Evolutionary conservation across 1,139 yeast species (phyloP).

Genomic region (Suhomyces anneliseae): DNA sequence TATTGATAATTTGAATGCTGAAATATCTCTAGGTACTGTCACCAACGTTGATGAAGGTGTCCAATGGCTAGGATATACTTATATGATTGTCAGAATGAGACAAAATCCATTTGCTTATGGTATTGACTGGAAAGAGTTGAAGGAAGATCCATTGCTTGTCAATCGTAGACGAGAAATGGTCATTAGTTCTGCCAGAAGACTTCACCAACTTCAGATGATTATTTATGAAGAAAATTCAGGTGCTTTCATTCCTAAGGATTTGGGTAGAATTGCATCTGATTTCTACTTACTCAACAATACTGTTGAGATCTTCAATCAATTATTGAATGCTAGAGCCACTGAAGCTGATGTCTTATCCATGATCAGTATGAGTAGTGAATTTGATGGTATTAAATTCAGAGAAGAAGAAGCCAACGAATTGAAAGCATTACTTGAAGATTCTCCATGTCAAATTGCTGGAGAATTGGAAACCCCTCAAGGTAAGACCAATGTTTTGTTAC

Average conservation of each 20-base stretch:
- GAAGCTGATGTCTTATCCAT: constrained; percentile 91
- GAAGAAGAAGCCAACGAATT: constrained; percentile 85
- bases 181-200: constrained; percentile 72
- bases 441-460: constrained; percentile 84
- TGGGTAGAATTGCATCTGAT: constrained; percentile 94
- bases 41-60: constrained; percentile 94
- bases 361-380: constrained; percentile 91
- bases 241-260: constrained; percentile 78
- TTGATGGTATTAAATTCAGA: constrained; percentile 84
- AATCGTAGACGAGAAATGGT: constrained; percentile 76
- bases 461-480: constrained; percentile 75
- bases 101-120: constrained; percentile 94
- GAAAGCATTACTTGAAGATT: constrained; percentile 57
- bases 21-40: constrained; percentile 91
- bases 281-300: constrained; percentile 84
- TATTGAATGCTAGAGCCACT: constrained; percentile 80
- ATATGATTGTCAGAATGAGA: constrained; percentile 90
- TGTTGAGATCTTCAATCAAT: constrained; percentile 84
- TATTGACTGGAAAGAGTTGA: constrained; percentile 82
- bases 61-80: constrained; percentile 96
- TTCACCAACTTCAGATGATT: constrained; percentile 89
- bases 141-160: constrained; percentile 78
- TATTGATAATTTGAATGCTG: constrained; percentile 93
- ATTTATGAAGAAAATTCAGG: constrained; percentile 85
- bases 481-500: constrained; percentile 84